Base-by-base conservation (phyloP, 2,329 filamentous ascomycete genomes). In the Penicillium corylophilum region DNA sequence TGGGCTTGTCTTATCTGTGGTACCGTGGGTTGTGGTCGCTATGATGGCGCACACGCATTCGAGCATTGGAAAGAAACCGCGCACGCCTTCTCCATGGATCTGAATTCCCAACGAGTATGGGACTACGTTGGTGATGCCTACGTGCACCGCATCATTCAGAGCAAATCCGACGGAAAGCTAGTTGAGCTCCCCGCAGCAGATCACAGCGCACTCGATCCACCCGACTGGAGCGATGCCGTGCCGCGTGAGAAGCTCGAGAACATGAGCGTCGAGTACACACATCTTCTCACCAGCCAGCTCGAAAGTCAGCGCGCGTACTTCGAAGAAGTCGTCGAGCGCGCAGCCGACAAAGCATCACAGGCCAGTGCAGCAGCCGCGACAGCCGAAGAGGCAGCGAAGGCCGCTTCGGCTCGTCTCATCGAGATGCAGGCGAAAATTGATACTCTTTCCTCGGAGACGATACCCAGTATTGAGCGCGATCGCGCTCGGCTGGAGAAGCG, bases 1-100 rank as follows among this genome's bases (percentile, higher is more conserved):
- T 97, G 93, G 93, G 90, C 96, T 55, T 97, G 93, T 70, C 80
- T 97, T 4, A 91, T 96, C 54, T 97, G 93, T 66, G 93, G 92
- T 38, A 89, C 88, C 61, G 86, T 96, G 23, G 94, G 94, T 1
- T 99, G 94, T 67, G 94, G 94, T 1, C 85, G 94, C 26, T 99
- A 99, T 69, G 95, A 96, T 70, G 85, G 87, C 24, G 94, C 91
- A 0, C 92, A 97, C 65, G 92, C 93, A 29, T 96, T 95, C 69
- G 87, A 89, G 12, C 92, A 96, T 72, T 96, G 90, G 83, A 91
- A 95, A 72, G 82, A 89, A 49, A 95, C 90, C 3, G 84, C 85
- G 4, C 94, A 99, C 71, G 89, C 88, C 57, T 99, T 96, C 68
- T 88, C 91, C 23, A 88, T 99, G 69, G 94, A 99, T 69, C 83